Percentiles rank a stretch among this genome's conserved stretches.
Conservation (phyloP, 495 filamentous ascomycete species). For the Usnea hakonensis region DNA sequence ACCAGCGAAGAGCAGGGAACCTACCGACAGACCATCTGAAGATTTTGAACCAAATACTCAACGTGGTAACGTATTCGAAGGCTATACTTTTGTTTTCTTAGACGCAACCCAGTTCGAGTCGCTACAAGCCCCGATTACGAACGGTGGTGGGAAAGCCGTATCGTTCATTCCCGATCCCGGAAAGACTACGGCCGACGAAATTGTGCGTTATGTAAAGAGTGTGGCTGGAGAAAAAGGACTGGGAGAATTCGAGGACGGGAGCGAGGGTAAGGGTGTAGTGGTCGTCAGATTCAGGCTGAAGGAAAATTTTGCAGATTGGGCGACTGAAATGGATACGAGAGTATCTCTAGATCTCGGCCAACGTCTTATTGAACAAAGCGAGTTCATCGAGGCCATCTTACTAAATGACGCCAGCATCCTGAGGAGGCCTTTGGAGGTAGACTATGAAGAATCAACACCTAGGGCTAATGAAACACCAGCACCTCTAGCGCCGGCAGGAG, state of each 20-base stretch:
- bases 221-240: slow-evolving; percentile 65
- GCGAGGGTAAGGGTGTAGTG: slow-evolving; percentile 61
- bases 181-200: slow-evolving; percentile 63
- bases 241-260: slow-evolving; percentile 52
- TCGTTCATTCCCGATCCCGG: slow-evolving; percentile 53
- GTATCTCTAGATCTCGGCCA: slow-evolving; percentile 67
- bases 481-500: slow-evolving; percentile 1
- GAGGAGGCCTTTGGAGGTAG: slow-evolving; percentile 51
- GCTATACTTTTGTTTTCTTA: slow-evolving; percentile 84
- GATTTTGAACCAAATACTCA: slow-evolving; percentile 60
- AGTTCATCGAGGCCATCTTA: slow-evolving; percentile 88
- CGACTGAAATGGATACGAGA: slow-evolving; percentile 52
- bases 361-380: slow-evolving; percentile 78
- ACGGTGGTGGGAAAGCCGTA: slow-evolving; percentile 76
- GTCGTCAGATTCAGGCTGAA: slow-evolving; percentile 69
- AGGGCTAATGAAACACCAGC: background rate
- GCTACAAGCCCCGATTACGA: slow-evolving; percentile 62
- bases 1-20: slow-evolving; percentile 69
- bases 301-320: slow-evolving; percentile 59
- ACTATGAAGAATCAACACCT: slow-evolving; percentile 21
- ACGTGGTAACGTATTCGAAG: slow-evolving; percentile 68
- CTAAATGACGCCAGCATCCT: slow-evolving; percentile 63
- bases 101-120: slow-evolving; percentile 70
- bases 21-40: slow-evolving; percentile 49
- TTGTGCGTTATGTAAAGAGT: slow-evolving; percentile 68